These are phyloP conservation scores for Boletus calvinii DNA, from an alignment of 1,284 basidiomycete species.

Conservation along the genomic window DNA sequence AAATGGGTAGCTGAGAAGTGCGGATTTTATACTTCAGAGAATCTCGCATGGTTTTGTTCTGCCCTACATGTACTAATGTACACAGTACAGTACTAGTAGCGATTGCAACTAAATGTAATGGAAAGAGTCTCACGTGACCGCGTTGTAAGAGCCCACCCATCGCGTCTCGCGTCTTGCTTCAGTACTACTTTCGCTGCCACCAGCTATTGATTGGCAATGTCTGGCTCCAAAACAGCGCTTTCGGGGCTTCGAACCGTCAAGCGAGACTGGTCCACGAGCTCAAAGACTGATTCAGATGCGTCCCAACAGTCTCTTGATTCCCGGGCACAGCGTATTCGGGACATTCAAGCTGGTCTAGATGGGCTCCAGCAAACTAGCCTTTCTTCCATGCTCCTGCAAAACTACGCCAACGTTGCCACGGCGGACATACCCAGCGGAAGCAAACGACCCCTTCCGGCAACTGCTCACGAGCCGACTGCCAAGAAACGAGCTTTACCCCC, in stretches of 20 bases:
- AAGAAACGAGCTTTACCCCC: conserved; percentile 60
- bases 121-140: conserved; percentile 23
- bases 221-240: conserved; percentile 35
- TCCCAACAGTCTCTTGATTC: conserved; percentile 34
- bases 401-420: conserved; percentile 23
- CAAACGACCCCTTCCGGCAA: conserved; percentile 47
- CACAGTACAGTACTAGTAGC: not conserved
- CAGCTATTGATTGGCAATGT: conserved; percentile 30
- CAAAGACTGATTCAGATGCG: conserved; percentile 34
- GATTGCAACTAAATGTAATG: not conserved
- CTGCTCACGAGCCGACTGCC: conserved; percentile 34
- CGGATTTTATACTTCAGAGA: conserved; percentile 23
- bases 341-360: conserved; percentile 46
- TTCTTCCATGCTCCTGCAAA: conserved; percentile 24
- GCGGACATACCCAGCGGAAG: conserved; percentile 35
- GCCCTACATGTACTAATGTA: conserved; percentile 37
- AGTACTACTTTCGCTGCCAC: not conserved
- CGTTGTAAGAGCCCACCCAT: too few species aligned
- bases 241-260: conserved; percentile 47
- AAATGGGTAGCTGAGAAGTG: conserved; percentile 48
- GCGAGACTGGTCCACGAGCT: conserved; percentile 46
- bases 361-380: conserved; percentile 13
- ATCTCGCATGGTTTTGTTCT: conserved; percentile 36
- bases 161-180: conserved; percentile 1
- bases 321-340: conserved; percentile 47